Evolutionary conservation across 768 basidiomycete species (phyloP).

Genomic region (Coprinellus micaceus): DNA sequence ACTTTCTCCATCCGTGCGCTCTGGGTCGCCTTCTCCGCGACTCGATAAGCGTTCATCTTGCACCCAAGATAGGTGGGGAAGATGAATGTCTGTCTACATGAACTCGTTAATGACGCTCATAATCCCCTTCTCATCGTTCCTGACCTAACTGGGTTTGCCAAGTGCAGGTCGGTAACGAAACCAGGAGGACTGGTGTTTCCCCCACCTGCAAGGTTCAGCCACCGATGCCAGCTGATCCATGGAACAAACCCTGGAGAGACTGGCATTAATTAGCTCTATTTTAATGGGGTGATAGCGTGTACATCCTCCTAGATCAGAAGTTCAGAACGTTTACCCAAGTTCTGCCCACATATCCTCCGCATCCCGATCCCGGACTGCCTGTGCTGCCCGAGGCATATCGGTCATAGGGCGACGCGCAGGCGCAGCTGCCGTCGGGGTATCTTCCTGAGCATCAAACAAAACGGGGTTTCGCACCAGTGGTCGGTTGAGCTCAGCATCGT

Average conservation of each 20-base stretch:
- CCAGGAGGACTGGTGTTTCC: neutral
- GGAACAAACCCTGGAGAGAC: neutral
- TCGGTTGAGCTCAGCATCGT: conserved; percentile 55
- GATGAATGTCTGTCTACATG: no score
- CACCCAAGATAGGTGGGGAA: no score
- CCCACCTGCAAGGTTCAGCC: neutral
- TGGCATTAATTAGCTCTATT: neutral
- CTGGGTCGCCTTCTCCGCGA: neutral
- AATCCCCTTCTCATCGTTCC: neutral
- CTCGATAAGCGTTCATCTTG: neutral
- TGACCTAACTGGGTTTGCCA: neutral
- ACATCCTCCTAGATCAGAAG: neutral
- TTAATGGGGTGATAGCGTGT: neutral
- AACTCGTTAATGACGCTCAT: no score
- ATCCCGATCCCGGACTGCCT: conserved; percentile 55
- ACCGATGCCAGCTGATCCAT: no score
- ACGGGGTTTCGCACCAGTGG: conserved; percentile 59
- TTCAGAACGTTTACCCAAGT: conserved; percentile 30
- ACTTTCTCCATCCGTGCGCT: neutral
- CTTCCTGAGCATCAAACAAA: conserved; percentile 58
- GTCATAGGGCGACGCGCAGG: conserved; percentile 19
- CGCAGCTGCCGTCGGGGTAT: neutral
- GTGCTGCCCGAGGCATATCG: conserved; percentile 59
- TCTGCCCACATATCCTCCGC: conserved; percentile 71
- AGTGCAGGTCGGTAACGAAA: no score